Base-by-base conservation (phyloP, 2,329 filamentous ascomycete species). In the Aspergillus japonicus region DNA sequence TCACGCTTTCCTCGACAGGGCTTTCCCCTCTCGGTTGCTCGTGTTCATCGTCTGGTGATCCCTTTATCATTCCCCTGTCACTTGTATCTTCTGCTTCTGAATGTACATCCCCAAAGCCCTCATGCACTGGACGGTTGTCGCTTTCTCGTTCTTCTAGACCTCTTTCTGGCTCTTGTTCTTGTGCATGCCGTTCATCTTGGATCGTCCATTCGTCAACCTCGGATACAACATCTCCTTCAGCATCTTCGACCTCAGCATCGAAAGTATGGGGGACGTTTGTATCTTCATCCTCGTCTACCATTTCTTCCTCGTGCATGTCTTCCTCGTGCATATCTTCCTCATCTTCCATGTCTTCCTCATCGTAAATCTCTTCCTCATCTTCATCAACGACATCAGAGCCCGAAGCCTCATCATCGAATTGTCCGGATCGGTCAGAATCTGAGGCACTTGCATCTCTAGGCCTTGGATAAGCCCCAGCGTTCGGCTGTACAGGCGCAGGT, bases 401-500 rank as follows among this genome's bases (percentile, higher is more conserved):
- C 5, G 55, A 64, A 21, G 14, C 47, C 23, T 60, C 60, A 24
- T 60, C 47, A 26, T 49, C 57, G 0, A n/a, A 33, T 24, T 54
- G 47, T 49, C 16, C 19, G 6, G 54, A 51, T 52, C 51, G 49
- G 42, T 58, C 55, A 11, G 47, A n/a, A 19, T 62, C 50, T 19
- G 16, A 47, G 19, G 19, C 7, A 24, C 16, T 23, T 11, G 11
- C 16, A 21, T 10, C 35, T 39, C 4, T 10, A 2, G 24, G 7
- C 47, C 23, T 35, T 60, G 54, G 39, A 4, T 44, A 5, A 12
- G 42, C 16, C 12, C 35, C 19, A 11, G 50, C n/a, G 14, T 48
- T 50, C 26, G 24, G 19, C 21, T 52, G 61, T 26, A 44, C 23
- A 47, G 59, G 16, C 11, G 59, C 53, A 48, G 65, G 63, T 54